A percentile compares a stretch with the other conserved stretches of the same genome.
These are phyloP conservation scores for Chlamydomonas urium DNA, from an alignment of 139 green algal genomes.

Conservation along the genomic window DNA sequence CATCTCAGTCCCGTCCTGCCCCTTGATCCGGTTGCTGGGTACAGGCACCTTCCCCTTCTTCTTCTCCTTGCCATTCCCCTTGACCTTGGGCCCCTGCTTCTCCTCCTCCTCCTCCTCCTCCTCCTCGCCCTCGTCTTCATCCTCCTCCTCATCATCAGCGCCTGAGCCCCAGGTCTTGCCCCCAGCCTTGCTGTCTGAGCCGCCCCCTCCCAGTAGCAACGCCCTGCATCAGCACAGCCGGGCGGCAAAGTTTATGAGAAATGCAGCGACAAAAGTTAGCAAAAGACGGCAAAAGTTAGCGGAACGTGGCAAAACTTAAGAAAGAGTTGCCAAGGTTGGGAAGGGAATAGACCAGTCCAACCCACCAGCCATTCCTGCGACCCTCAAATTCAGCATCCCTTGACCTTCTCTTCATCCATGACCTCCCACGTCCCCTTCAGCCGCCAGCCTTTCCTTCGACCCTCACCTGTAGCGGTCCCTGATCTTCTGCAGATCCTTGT, in stretches of 20 bases:
- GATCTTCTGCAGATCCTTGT: constrained; percentile 7
- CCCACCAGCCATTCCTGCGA: too few relatives aligned
- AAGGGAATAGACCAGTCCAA: too few relatives aligned
- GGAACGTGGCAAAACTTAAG: too few relatives aligned
- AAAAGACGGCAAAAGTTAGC: too few relatives aligned
- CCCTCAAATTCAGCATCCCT: too few relatives aligned
- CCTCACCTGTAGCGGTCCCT: constrained; percentile 10
- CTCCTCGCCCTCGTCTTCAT: constrained; percentile 39
- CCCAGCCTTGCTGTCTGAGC: constrained; percentile 21
- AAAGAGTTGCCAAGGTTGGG: too few relatives aligned
- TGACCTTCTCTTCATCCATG: constrained; percentile 3
- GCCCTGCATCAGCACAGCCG: too few relatives aligned
- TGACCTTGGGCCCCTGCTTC: background rate
- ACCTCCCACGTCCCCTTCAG: too few relatives aligned
- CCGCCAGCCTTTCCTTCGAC: too few relatives aligned
- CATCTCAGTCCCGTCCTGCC: constrained; percentile 57
- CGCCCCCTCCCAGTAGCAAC: constrained; percentile 24
- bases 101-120: constrained; percentile 37
- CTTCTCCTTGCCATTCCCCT: background rate
- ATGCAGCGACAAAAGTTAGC: too few relatives aligned
- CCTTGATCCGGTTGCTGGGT: constrained; percentile 8
- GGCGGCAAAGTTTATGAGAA: too few relatives aligned
- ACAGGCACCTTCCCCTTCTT: background rate
- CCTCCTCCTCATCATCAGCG: constrained; percentile 21
- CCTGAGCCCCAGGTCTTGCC: constrained; percentile 54